Percentiles rank a stretch among this genome's conserved stretches.
Conservation (phyloP, 768 basidiomycete genomes). For the Chiua virens region DNA sequence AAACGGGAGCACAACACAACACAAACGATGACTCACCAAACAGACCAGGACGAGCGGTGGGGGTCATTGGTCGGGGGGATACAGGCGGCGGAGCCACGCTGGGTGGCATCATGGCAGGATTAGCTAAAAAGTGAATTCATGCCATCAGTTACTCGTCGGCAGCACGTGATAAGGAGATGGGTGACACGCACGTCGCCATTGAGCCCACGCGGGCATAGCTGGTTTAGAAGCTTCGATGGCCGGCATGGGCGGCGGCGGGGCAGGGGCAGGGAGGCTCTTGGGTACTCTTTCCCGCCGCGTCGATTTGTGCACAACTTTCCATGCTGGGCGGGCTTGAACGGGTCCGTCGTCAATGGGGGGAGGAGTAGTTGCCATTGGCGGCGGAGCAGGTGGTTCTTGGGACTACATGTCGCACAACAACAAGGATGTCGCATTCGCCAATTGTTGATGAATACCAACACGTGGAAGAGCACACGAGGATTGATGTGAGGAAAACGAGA, state of each 20-base stretch:
- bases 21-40: constrained; percentile 51
- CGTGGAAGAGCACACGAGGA: neutral
- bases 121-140: constrained; percentile 42
- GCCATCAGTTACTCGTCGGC: neutral
- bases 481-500: neutral
- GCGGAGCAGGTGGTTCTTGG: constrained; percentile 38
- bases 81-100: constrained; percentile 36
- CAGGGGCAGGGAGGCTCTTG: constrained; percentile 40
- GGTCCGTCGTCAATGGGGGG: constrained; percentile 48
- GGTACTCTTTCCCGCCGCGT: constrained; percentile 50
- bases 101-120: constrained; percentile 62
- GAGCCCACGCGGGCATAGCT: constrained; percentile 75
- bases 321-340: constrained; percentile 61
- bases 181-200: constrained; percentile 69
- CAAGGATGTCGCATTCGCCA: neutral
- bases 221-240: constrained; percentile 49
- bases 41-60: constrained; percentile 58
- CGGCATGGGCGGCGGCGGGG: constrained; percentile 32
- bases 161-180: neutral
- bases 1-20: neutral
- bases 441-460: neutral
- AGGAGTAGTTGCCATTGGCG: constrained; percentile 41
- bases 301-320: constrained; percentile 72
- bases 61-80: constrained; percentile 38
- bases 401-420: constrained; percentile 15